These are phyloP conservation scores for Cystobasidium tubakii DNA, from an alignment of 768 basidiomycete species.

Conservation along the genomic window DNA sequence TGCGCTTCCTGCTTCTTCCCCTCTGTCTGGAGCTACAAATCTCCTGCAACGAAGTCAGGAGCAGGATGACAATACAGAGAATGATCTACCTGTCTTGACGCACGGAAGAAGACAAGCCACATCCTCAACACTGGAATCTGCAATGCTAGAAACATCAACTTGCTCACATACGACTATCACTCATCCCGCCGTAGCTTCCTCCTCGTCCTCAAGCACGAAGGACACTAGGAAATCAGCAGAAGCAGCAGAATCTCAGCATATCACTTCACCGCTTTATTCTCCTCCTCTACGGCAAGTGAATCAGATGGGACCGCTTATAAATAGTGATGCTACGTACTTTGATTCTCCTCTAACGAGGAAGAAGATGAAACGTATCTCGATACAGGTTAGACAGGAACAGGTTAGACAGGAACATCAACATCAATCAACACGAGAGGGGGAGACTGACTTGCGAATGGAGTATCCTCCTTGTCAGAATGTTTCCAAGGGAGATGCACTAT, in stretches of 20 bases:
- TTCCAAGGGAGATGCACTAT: background rate
- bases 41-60: too few species aligned
- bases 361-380: background rate
- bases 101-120: slow-evolving; percentile 8
- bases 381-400: background rate
- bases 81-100: background rate
- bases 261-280: background rate
- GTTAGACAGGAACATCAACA: background rate
- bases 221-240: background rate
- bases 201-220: background rate
- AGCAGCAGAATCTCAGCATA: background rate
- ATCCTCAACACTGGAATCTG: background rate
- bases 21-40: too few species aligned
- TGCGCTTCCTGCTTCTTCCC: too few species aligned
- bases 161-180: background rate
- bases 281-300: background rate
- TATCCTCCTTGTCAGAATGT: background rate
- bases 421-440: background rate
- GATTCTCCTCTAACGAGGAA: slow-evolving; percentile 1
- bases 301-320: background rate
- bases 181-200: background rate
- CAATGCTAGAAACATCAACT: background rate
- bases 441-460: background rate
- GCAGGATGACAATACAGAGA: background rate
- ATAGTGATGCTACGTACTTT: background rate